These are phyloP conservation scores for Cadophora gregata DNA, from an alignment of 2,329 filamentous ascomycete species.

Conservation along the genomic window DNA sequence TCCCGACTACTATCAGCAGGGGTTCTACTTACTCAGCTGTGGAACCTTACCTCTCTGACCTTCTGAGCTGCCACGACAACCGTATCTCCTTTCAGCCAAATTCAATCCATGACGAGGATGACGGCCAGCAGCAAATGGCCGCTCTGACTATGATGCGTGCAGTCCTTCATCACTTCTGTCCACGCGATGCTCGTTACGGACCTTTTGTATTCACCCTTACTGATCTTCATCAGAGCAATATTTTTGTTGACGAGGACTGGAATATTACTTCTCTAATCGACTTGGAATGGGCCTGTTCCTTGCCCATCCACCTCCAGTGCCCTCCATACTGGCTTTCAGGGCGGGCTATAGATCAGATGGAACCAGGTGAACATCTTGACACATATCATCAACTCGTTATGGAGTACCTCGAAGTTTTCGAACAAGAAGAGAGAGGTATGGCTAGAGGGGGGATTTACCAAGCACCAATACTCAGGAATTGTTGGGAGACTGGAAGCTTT, in stretches of 20 bases:
- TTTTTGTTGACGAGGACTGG: constrained; percentile 4
- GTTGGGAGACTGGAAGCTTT: neutral
- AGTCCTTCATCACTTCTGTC: neutral
- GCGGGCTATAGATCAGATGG: constrained; percentile 3
- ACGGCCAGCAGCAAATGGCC: neutral
- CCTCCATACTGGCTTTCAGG: constrained; percentile 6
- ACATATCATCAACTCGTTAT: neutral
- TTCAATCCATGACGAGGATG: constrained; percentile 27
- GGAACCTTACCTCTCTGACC: constrained; percentile 41
- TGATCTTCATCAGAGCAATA: constrained; percentile 9
- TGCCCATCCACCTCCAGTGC: neutral
- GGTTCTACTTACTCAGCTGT: constrained; percentile 36
- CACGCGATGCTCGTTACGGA: neutral
- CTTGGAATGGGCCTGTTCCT: constrained; percentile 5
- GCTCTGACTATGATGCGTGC: constrained; percentile 10
- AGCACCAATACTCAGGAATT: neutral
- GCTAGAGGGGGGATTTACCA: neutral
- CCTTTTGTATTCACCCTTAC: constrained; percentile 8
- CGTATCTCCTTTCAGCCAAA: constrained; percentile 42
- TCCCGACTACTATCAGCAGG: constrained; percentile 37
- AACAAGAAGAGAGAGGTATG: constrained; percentile 9
- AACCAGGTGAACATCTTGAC: neutral
- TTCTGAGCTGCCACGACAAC: constrained; percentile 40
- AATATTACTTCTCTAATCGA: constrained; percentile 2
- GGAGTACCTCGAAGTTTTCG: neutral